These are phyloP conservation scores for Cupressus sempervirens DNA, from an alignment of 75 land plant species.

Conservation along the genomic window DNA sequence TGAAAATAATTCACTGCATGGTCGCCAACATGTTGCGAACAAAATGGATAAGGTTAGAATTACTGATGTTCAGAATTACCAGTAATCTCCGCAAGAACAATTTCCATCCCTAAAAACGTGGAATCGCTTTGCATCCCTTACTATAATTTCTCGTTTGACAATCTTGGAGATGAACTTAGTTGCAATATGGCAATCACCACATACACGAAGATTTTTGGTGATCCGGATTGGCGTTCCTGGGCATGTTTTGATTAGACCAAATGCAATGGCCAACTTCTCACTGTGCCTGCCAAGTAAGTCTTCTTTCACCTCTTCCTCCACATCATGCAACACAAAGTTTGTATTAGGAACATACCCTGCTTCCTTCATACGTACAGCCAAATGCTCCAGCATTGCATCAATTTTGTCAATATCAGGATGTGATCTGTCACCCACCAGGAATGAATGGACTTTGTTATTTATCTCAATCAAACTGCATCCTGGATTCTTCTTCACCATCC, in stretches of 20 bases:
- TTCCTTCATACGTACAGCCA: not conserved
- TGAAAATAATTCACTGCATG: not conserved
- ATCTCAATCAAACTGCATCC: slow-evolving; percentile 26
- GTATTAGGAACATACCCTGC: slow-evolving; percentile 5
- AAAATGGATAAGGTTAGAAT: not conserved
- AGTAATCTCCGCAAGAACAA: not conserved
- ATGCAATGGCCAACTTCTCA: not conserved
- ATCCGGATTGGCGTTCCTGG: not conserved
- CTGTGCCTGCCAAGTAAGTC: not conserved
- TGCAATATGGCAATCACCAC: not conserved
- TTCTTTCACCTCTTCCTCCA: not conserved
- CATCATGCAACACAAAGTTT: slow-evolving; percentile 8
- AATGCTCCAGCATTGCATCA: slow-evolving; percentile 5
- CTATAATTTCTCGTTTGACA: not conserved
- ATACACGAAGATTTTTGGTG: not conserved
- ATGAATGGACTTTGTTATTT: slow-evolving; percentile 8
- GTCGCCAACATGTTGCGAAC: not conserved
- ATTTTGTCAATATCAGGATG: slow-evolving; percentile 3
- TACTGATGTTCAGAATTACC: not conserved
- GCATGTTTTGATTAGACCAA: not conserved
- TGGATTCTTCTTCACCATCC: slow-evolving; percentile 10
- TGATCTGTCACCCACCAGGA: slow-evolving; percentile 1
- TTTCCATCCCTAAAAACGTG: not conserved
- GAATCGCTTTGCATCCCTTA: not conserved
- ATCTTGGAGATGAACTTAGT: not conserved